Evolutionary conservation across 176 grass and related monocot genomes (phyloP).

Genomic region (Triticum turgidum): DNA sequence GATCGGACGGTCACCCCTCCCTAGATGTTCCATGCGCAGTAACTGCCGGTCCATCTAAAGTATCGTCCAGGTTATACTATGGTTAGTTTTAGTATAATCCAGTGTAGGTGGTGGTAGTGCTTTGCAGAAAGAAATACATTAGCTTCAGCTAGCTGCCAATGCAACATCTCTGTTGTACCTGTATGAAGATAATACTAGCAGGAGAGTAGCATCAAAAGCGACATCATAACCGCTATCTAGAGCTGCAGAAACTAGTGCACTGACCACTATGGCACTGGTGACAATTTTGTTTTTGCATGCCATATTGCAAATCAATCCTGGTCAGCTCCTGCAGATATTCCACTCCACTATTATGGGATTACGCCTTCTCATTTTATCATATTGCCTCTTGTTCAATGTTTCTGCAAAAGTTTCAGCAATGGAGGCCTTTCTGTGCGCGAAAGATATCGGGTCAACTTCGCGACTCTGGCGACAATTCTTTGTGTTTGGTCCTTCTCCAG

Average conservation of each 20-base stretch:
- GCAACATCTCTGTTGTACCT: background rate
- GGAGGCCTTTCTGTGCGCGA: background rate
- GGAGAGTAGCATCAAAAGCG: background rate
- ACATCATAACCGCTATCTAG: background rate
- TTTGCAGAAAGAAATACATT: background rate
- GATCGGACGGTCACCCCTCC: slow-evolving; percentile 10
- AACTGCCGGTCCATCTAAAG: background rate
- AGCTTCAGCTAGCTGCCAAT: background rate
- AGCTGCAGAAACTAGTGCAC: background rate
- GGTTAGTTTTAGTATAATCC: background rate
- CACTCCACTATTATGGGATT: background rate
- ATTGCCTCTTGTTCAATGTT: slow-evolving; percentile 4
- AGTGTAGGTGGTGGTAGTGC: background rate
- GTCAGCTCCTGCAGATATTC: background rate
- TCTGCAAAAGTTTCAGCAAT: background rate
- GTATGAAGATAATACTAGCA: background rate
- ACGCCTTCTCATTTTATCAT: background rate
- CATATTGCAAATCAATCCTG: background rate
- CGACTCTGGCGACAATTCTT: background rate
- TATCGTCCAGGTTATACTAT: background rate
- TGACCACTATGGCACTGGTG: background rate
- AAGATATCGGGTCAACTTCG: background rate
- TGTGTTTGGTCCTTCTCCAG: slow-evolving; percentile 1
- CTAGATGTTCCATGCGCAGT: background rate
- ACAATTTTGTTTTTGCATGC: background rate